Conservation (phyloP, 345 rosid genomes). For the Acer saccharum region DNA sequence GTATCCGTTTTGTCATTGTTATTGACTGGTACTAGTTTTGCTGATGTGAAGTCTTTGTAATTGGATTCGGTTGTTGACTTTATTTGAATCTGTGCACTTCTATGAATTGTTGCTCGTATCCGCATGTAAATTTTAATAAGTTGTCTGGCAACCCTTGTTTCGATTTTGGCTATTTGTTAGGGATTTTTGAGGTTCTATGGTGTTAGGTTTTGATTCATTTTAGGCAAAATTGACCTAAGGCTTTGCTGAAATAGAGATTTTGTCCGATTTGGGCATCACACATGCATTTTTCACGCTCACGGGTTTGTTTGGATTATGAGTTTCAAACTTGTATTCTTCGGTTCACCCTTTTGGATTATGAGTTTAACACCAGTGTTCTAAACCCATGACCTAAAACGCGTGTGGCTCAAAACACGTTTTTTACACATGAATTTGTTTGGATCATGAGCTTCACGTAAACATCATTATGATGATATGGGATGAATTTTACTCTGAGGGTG, state of each 20-base stretch:
- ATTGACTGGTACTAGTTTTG: slow-evolving; percentile 38
- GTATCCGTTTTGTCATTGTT: slow-evolving; percentile 43
- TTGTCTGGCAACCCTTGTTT: slow-evolving; percentile 18
- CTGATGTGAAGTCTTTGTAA: slow-evolving; percentile 29
- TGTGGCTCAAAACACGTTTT: no score
- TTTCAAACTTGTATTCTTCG: no score
- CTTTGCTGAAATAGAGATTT: neutral
- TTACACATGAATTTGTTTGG: no score
- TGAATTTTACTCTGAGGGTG: no score
- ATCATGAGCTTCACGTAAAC: no score
- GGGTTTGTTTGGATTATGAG: no score
- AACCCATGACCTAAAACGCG: no score
- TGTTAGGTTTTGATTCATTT: neutral
- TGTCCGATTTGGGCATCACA: no score
- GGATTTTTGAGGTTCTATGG: neutral
- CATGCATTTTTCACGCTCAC: no score
- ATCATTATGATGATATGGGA: no score
- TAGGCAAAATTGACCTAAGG: neutral
- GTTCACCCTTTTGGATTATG: no score
- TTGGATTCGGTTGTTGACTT: slow-evolving; percentile 46
- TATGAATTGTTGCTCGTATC: slow-evolving; percentile 30
- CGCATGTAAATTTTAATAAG: slow-evolving; percentile 63
- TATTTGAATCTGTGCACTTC: slow-evolving; percentile 24
- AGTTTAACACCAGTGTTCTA: no score
- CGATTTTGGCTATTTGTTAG: neutral